Base-by-base conservation (phyloP, 768 basidiomycete species). In the Lyophyllum semitale region DNA sequence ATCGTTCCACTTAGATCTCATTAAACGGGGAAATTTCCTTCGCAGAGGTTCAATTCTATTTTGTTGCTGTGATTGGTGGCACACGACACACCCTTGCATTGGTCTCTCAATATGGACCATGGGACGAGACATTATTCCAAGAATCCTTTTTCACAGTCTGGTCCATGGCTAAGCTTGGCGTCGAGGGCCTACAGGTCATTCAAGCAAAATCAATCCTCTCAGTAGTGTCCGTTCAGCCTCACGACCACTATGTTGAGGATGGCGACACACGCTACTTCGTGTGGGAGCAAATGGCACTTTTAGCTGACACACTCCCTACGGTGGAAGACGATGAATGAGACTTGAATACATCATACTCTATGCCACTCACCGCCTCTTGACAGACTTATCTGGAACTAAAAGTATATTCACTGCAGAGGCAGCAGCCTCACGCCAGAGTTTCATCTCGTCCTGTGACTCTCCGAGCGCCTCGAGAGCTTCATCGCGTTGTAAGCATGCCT, bases 21-120 rank as follows among this genome's bases (percentile, higher is more conserved):
- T 26, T 42, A 23, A 40, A 53, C 35, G 46, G 37, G 6, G 25
- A 53, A 11, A 23, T 53, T 5, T 5, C 7, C 27, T 53, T 58
- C 53, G 51, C 46, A 18, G 57, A 58, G 30, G 47, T 58, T 2
- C 32, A 37, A 47, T 53, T 55, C 23, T 54, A 48, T 20, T 55
- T 55, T 33, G 18, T 23, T 8, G 47, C 47, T 8, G 15, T 9
- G 9, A 40, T 55, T 33, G 47, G 23, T 15, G 18, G 37, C 33
- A 18, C 2, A 27, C 2, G 23, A 12, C 4, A 5, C 8, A 43
- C 41, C 1, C 23, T 55, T 23, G 54, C 54, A 3, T 47, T 55
- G 7, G 54, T 55, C 9, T 43, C 38, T 18, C 13, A 29, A 3
- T 55, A 48, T 26, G 30, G 40, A 26, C 12, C 30, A 13, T 23